These are phyloP conservation scores for Vitellaria paradoxa DNA, from an alignment of 179 eudicot genomes.

Conservation along the genomic window DNA sequence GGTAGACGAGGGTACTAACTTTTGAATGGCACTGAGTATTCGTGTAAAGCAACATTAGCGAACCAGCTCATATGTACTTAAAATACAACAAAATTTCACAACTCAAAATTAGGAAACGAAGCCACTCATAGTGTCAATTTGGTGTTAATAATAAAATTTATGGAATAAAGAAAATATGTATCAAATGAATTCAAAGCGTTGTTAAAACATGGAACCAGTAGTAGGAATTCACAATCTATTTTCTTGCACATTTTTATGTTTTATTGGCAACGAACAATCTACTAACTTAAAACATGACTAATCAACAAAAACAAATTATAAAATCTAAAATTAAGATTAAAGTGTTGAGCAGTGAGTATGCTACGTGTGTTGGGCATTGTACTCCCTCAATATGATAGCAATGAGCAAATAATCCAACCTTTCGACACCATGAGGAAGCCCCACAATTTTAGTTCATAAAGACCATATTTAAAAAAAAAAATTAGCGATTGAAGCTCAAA, in stretches of 20 bases:
- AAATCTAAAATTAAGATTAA: background rate
- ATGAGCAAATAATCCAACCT: constrained; percentile 71
- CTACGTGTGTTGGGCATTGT: constrained; percentile 69
- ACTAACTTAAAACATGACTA: background rate
- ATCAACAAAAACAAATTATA: background rate
- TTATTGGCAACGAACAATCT: constrained; percentile 4
- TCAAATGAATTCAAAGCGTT: background rate
- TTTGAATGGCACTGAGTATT: constrained; percentile 10
- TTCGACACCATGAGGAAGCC: background rate
- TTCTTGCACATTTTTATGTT: too few species aligned
- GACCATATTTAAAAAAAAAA: background rate
- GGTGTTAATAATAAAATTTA: background rate
- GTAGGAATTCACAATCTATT: background rate
- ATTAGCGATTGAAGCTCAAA: background rate
- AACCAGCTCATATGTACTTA: constrained; percentile 18
- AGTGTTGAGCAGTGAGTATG: constrained; percentile 3
- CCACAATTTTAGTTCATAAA: background rate
- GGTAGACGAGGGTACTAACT: constrained; percentile 7
- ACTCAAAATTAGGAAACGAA: background rate
- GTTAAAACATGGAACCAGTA: background rate
- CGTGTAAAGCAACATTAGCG: background rate
- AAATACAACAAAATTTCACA: background rate
- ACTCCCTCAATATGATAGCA: constrained; percentile 43
- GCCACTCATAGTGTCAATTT: background rate
- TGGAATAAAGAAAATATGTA: background rate